These are phyloP conservation scores for Ogataea pignaliae DNA, from an alignment of 805 yeast species.

Conservation along the genomic window DNA sequence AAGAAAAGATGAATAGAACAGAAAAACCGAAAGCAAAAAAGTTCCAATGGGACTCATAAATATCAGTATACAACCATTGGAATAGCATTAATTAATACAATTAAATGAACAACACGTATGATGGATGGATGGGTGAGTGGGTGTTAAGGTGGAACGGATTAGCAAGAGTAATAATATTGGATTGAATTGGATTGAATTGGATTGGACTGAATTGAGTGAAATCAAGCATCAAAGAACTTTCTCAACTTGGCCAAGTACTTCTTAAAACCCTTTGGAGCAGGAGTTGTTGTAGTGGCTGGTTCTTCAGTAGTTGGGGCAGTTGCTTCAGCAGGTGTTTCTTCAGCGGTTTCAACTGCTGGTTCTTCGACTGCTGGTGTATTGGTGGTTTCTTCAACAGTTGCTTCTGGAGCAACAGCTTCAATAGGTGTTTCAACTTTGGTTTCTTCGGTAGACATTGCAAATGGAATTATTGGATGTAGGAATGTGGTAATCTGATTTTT, in stretches of 20 bases:
- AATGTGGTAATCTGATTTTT: neutral
- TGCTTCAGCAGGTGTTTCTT: constrained; percentile 6
- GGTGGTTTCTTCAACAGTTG: neutral
- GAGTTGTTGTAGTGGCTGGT: constrained; percentile 15
- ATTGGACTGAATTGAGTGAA: too few relatives aligned
- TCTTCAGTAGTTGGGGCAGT: constrained; percentile 4
- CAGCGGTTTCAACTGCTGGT: constrained; percentile 7
- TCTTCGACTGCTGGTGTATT: constrained; percentile 5
- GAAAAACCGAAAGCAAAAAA: too few relatives aligned
- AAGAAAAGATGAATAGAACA: too few relatives aligned
- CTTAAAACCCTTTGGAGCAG: constrained; percentile 20
- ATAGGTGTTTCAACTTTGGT: neutral
- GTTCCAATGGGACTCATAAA: too few relatives aligned
- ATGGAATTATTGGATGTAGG: neutral
- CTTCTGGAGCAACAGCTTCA: neutral
- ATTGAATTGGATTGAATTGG: too few relatives aligned
- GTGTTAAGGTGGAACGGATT: too few relatives aligned
- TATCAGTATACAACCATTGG: too few relatives aligned
- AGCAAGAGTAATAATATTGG: too few relatives aligned
- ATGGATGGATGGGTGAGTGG: too few relatives aligned
- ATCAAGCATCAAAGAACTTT: constrained; percentile 14
- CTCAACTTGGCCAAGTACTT: constrained; percentile 28
- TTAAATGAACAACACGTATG: too few relatives aligned
- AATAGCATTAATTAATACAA: too few relatives aligned
- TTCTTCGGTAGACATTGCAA: constrained; percentile 16